Conservation (phyloP, 2,329 filamentous ascomycete species). For the Cryphonectria radicalis region DNA sequence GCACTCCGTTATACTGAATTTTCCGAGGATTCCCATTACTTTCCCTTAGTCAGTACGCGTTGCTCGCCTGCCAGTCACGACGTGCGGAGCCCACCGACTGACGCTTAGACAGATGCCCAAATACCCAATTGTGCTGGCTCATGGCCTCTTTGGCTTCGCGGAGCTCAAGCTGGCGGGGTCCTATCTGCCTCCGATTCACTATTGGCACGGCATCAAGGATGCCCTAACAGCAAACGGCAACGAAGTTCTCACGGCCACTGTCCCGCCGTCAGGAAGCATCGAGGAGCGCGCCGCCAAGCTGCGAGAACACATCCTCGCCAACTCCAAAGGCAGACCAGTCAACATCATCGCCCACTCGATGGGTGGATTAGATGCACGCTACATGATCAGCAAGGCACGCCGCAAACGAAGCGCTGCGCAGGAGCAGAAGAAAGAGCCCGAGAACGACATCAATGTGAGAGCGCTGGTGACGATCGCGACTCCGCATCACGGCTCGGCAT, state of each 20-base stretch:
- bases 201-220: slow-evolving; percentile 68
- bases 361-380: slow-evolving; percentile 68
- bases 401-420: slow-evolving; percentile 37
- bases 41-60: not conserved
- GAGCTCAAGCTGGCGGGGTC: slow-evolving; percentile 55
- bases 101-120: slow-evolving; percentile 50
- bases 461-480: slow-evolving; percentile 60
- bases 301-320: slow-evolving; percentile 55
- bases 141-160: slow-evolving; percentile 67
- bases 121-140: slow-evolving; percentile 66
- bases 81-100: not conserved
- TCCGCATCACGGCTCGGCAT: slow-evolving; percentile 58
- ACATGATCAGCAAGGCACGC: slow-evolving; percentile 64
- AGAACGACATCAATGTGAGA: slow-evolving; percentile 48
- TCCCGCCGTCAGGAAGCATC: slow-evolving; percentile 65
- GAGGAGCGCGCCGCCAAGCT: slow-evolving; percentile 63
- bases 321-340: slow-evolving; percentile 60
- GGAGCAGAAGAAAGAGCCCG: slow-evolving; percentile 9
- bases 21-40: not conserved
- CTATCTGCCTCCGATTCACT: slow-evolving; percentile 60
- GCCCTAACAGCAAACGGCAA: slow-evolving; percentile 58
- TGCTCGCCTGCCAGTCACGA: not conserved
- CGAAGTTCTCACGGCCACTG: slow-evolving; percentile 62
- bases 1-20: not conserved
- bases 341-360: slow-evolving; percentile 77